phyloP scores from a whole-genome alignment of 208 protist genomes.

The Strigomonas culicis region DNA sequence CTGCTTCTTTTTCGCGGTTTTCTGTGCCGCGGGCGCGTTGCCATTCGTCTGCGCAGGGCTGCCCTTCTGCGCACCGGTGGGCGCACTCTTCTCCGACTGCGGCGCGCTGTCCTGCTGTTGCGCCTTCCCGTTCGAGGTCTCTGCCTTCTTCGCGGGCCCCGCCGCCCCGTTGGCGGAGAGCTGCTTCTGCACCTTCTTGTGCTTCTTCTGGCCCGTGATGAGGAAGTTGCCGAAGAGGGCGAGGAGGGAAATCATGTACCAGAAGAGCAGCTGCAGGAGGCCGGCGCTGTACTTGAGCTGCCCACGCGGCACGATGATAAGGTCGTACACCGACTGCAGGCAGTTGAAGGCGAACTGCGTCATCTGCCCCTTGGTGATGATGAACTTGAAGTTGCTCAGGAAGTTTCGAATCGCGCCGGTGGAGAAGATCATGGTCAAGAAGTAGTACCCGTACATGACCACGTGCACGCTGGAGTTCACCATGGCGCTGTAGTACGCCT shows the following conservation, averaged over 20 bases:
- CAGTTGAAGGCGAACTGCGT: slow-evolving; percentile 69
- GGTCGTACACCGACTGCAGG: slow-evolving; percentile 62
- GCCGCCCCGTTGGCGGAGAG: slow-evolving; percentile 4
- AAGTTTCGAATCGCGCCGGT: slow-evolving; percentile 42
- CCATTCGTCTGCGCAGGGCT: too few species aligned
- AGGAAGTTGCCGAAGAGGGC: slow-evolving; percentile 76
- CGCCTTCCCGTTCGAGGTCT: too few species aligned
- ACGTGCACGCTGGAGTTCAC: slow-evolving; percentile 79
- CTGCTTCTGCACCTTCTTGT: slow-evolving; percentile 2
- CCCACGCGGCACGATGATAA: slow-evolving; percentile 38
- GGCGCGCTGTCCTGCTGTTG: too few species aligned
- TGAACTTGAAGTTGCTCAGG: slow-evolving; percentile 67
- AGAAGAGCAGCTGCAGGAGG: slow-evolving; percentile 59
- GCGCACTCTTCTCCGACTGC: too few species aligned
- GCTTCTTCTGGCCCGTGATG: slow-evolving; percentile 31
- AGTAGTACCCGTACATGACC: slow-evolving; percentile 86
- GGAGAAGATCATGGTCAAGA: slow-evolving; percentile 58
- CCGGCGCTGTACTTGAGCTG: slow-evolving; percentile 44
- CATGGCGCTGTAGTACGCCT: slow-evolving; percentile 80
- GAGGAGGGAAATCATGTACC: slow-evolving; percentile 79
- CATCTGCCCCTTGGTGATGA: slow-evolving; percentile 80
- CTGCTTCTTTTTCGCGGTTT: too few species aligned
- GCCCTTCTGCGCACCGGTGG: too few species aligned
- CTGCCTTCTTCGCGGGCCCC: neutral
- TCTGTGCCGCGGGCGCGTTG: too few species aligned